Evolutionary conservation across 768 basidiomycete species (phyloP).

Genomic region (Mycena rebaudengoi): DNA sequence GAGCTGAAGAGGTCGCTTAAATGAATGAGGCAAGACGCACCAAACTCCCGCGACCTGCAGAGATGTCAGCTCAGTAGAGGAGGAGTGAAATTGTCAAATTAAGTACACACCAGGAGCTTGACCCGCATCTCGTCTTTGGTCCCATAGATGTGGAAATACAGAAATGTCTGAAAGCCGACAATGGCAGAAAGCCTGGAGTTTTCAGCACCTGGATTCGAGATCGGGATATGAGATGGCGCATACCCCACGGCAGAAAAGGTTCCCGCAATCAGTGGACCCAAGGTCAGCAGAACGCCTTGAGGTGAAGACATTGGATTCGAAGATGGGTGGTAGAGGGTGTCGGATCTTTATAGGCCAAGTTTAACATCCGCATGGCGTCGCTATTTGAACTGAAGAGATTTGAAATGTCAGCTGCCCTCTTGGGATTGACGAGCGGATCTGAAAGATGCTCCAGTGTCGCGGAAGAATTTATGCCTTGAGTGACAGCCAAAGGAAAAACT

Average conservation of each 20-base stretch:
- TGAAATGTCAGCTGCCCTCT: background rate
- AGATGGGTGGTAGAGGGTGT: background rate
- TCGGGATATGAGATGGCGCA: background rate
- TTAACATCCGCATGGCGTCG: background rate
- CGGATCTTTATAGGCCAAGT: background rate
- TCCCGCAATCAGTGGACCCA: background rate
- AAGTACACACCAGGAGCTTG: conserved; percentile 11
- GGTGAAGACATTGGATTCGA: background rate
- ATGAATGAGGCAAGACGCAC: background rate
- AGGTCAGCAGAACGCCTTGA: background rate
- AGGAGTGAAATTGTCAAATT: background rate
- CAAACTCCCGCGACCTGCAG: conserved; percentile 10
- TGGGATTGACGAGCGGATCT: background rate
- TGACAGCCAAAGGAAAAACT: background rate
- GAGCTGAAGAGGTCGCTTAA: background rate
- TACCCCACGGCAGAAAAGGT: conserved; percentile 3
- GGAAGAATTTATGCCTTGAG: background rate
- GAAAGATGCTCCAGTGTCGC: no score
- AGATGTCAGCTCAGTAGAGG: background rate
- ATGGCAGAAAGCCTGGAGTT: conserved; percentile 3
- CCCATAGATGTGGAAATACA: conserved; percentile 13
- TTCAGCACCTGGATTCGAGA: background rate
- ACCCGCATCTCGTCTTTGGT: conserved; percentile 6
- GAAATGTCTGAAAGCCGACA: conserved; percentile 14
- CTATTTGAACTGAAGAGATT: background rate